Evolutionary conservation across 495 filamentous ascomycete genomes (phyloP).

Genomic region (Diplogelasinospora grovesii): DNA sequence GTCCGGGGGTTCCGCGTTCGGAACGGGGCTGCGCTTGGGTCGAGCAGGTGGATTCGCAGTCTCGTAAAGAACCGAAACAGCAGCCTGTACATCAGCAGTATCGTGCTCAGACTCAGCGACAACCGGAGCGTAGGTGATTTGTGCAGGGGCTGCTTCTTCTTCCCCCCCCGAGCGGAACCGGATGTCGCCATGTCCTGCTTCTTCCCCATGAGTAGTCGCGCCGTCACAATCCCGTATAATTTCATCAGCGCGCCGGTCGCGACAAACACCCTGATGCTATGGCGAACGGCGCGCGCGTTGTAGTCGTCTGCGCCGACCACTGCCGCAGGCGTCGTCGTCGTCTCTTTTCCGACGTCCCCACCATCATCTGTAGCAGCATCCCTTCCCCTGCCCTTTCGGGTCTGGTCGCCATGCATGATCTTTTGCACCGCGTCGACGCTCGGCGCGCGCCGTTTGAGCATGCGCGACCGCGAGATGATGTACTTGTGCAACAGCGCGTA

Average conservation of each 20-base stretch:
- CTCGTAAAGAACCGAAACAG: constrained; percentile 85
- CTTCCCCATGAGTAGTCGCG: constrained; percentile 36
- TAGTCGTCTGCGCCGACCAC: constrained; percentile 50
- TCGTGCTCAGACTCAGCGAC: constrained; percentile 71
- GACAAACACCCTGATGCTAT: constrained; percentile 68
- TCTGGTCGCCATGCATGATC: constrained; percentile 35
- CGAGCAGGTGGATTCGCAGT: constrained; percentile 69
- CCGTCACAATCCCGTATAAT: constrained; percentile 54
- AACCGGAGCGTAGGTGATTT: constrained; percentile 68
- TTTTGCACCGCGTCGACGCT: constrained; percentile 41
- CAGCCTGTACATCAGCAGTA: constrained; percentile 80
- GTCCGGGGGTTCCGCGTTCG: constrained; percentile 74
- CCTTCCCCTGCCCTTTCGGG: constrained; percentile 7
- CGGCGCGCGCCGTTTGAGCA: constrained; percentile 56
- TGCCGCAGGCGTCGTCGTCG: neutral
- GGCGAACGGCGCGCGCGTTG: constrained; percentile 72
- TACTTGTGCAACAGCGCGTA: constrained; percentile 77
- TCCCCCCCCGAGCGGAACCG: neutral
- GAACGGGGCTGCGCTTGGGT: constrained; percentile 67
- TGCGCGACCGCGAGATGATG: constrained; percentile 58
- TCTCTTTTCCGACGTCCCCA: neutral
- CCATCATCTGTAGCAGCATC: too few relatives aligned
- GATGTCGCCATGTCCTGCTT: constrained; percentile 28
- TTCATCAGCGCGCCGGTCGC: constrained; percentile 63
- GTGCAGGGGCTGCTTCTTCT: constrained; percentile 48